These are phyloP conservation scores for Haplosporangium sp. DNA, from an alignment of 371 early-diverging fungal species.

Conservation along the genomic window DNA sequence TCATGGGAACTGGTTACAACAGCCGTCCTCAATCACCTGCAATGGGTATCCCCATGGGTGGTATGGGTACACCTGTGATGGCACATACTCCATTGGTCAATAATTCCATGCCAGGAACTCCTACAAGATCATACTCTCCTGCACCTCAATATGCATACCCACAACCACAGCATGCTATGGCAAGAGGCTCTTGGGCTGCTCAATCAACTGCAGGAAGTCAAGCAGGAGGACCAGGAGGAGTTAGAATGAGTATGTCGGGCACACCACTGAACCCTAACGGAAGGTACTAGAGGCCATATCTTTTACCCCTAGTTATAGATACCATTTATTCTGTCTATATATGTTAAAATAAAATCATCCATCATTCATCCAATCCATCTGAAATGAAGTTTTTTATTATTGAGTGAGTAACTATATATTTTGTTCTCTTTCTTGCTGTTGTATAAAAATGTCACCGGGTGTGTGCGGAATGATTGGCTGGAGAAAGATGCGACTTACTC, in stretches of 20 bases:
- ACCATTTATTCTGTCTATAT: too few relatives aligned
- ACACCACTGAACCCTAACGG: slow-evolving; percentile 39
- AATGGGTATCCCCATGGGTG: slow-evolving; percentile 15
- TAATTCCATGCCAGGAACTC: slow-evolving; percentile 35
- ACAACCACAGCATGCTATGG: slow-evolving; percentile 7
- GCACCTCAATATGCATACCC: slow-evolving; percentile 26
- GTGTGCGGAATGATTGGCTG: too few relatives aligned
- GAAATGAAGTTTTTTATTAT: too few relatives aligned
- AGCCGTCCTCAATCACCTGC: slow-evolving; percentile 52
- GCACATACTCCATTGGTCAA: slow-evolving; percentile 7
- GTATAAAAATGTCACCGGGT: too few relatives aligned
- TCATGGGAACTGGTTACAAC: slow-evolving; percentile 12
- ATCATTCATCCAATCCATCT: too few relatives aligned
- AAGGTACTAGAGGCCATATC: slow-evolving; percentile 4
- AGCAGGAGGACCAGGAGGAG: slow-evolving; percentile 8
- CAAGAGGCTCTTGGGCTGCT: slow-evolving; percentile 32
- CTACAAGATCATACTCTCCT: slow-evolving; percentile 40
- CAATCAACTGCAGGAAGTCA: slow-evolving; percentile 15
- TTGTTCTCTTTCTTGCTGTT: too few relatives aligned
- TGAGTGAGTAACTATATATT: too few relatives aligned
- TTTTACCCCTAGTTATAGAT: too few relatives aligned
- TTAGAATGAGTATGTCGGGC: slow-evolving; percentile 30
- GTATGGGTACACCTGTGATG: slow-evolving; percentile 30
- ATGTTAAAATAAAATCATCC: too few relatives aligned
- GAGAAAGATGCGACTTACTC: too few relatives aligned